Base-by-base conservation (phyloP, 2,329 filamentous ascomycete genomes). In the Aspergillus niger region DNA sequence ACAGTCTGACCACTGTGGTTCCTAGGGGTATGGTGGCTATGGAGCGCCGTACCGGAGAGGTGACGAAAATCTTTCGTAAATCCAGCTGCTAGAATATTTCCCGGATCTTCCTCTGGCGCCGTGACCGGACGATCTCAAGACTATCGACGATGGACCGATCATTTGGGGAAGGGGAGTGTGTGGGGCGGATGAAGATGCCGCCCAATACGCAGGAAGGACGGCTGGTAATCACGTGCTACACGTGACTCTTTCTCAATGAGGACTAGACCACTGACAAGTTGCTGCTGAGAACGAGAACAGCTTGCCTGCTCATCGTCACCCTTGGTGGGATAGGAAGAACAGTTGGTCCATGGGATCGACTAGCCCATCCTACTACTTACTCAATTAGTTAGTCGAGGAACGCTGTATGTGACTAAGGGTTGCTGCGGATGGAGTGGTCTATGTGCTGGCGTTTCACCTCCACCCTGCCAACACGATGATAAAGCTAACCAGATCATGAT, bases 121-220 rank as follows among this genome's bases (percentile, higher is more conserved):
- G 49, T 59, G 49, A 47, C 41, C 44, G 55, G 63, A 36, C 52
- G 63, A 64, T 64, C 60, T 51, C 24, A 28, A 59, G 55, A 54
- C 60, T 64, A 64, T 60, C 30, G 57, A 64, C 32, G 22, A 39
- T 51, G 54, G 57, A 53, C 50, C 20, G 53, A 60, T 57, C 36
- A 57, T 49, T 58, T 50, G 30, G 24, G 20, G 41, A 48, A 28
- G 55, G 26, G 55, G 44, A 28, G 7, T 15, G 48, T 28, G 60
- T 61, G 54, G 55, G 53, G 39, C 57, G 26, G 8, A 17, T 17
- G 43, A 48, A 11, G 44, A 28, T 49, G 41, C 44, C 54, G 39
- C 44, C 50, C 32, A 57, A 57, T 48, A 24, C 51, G n/a, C 28
- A 17, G 22, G 17, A 13, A 10, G 22, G 49, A 39, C 39, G 8